phyloP scores from a whole-genome alignment of 164 flowering plant species.

The Cinnamomum chago region DNA sequence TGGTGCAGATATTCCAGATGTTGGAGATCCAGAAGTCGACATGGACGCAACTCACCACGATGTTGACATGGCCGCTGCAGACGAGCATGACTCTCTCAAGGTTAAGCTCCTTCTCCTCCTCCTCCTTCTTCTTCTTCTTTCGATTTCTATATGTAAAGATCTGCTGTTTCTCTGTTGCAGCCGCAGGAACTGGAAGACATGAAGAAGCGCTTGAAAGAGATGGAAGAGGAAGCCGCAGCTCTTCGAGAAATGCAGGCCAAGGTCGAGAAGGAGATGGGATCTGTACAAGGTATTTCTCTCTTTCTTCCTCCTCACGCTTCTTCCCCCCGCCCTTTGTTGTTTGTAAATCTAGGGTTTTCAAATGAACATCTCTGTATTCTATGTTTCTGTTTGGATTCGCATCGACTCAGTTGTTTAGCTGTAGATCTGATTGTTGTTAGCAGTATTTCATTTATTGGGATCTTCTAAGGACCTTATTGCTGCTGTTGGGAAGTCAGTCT shows the following conservation, averaged over 20 bases:
- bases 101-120: background rate
- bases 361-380: too few relatives aligned
- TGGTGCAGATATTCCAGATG: slow-evolving; percentile 20
- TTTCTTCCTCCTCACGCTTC: too few relatives aligned
- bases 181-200: slow-evolving; percentile 46
- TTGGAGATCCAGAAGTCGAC: slow-evolving; percentile 10
- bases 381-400: too few relatives aligned
- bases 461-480: too few relatives aligned
- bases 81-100: slow-evolving; percentile 23
- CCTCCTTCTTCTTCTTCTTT: background rate
- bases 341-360: too few relatives aligned
- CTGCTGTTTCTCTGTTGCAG: background rate
- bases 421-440: too few relatives aligned
- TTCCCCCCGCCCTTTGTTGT: too few relatives aligned
- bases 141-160: background rate
- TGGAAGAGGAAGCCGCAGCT: slow-evolving; percentile 58
- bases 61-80: slow-evolving; percentile 29
- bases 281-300: slow-evolving; percentile 29
- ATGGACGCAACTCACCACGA: slow-evolving; percentile 11
- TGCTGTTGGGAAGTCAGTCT: too few relatives aligned
- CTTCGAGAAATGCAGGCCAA: slow-evolving; percentile 55
- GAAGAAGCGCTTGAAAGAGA: slow-evolving; percentile 46
- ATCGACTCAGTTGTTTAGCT: too few relatives aligned
- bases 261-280: slow-evolving; percentile 49
- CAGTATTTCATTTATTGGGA: too few relatives aligned